Evolutionary conservation across 371 early-diverging fungal species (phyloP), one percentile per base, ranked within the genome.

Genomic region (Rhizopus sp.): DNA sequence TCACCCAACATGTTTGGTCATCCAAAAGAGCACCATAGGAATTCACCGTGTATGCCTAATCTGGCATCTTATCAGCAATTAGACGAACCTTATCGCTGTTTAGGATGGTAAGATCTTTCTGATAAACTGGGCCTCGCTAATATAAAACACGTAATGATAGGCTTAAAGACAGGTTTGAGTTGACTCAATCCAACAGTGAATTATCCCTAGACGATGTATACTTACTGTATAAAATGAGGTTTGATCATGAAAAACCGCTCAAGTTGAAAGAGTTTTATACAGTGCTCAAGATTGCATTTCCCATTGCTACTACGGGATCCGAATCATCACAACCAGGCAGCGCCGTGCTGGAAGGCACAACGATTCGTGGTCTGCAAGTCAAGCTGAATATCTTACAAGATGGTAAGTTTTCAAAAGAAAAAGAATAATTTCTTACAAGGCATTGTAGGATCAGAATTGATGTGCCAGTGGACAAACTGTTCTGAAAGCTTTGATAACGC

Each of bases 391-490:
- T 66, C 15, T 41, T 72, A 6, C 66, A 69, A 50, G 69, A 72
- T 44, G 59, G 60, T 60, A 64, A 63, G 44, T 15, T 49, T 7
- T 15, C 29, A 40, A 35, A 33, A 37, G 35, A 4, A 1, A 23
- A 33, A 39, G 30, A 12, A 12, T 7, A 51, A 48, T 7, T 3
- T 5, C 33, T 57, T 34, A 64, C 63, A 7, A 68, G 53, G 42
- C 53, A 60, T 9, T 15, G 9, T 54, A 64, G 64, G 61, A 0
- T 57, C 55, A 3, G 64, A 71, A 12, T 32, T 63, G 12, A 52
- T 71, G 45, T 84, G 85, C 53, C 76, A 80, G 50, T 84, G 85
- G 85, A 78, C 71, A 1, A 68, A 77, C 50, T 84, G 85, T 57
- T 69, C 77, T 8, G 46, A 74, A 38, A 68, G 68, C 29, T 78